Evolutionary conservation across 1,284 basidiomycete genomes (phyloP), one percentile per base, ranked within the genome.

Genomic region (Clitocybe nebularis): DNA sequence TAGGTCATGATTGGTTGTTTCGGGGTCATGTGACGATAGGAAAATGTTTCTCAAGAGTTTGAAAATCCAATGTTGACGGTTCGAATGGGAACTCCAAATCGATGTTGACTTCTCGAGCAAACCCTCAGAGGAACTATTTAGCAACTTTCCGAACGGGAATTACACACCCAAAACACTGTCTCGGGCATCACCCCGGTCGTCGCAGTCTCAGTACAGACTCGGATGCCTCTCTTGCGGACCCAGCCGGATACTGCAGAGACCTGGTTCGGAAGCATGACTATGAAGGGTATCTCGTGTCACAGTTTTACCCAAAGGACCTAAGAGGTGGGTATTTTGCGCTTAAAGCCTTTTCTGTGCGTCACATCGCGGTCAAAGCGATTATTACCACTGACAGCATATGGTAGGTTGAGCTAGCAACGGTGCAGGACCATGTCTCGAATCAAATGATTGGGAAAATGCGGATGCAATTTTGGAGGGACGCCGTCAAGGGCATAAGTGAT

Each of bases 381-480:
- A 32, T 13, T 36, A 46, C 25, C 41, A 45, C 40, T 21, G 9
- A 36, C 36, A 40, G 41, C 34, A 44, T 46, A 48, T 33, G 36
- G 2, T 60, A 93, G 89, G 76, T 90, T 50, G 93, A 96, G 62
- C 68, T 95, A 32, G 87, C 91, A 17, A 84, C 74, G 55, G 71
- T 93, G 10, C 82, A 85, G 54, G 91, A 94, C 49, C 74, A 77
- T 9, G 84, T 93, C 10, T 84, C 85, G 11, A 89, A 88, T 53
- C 68, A 82, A 26, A 74, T 82, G 19, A 81, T 96, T 47, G 93
- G 91, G 5, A 80, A 84, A 57, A 92, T 95, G 75, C 77, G 91
- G 51, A 83, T 91, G 71, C 88, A 94, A 61, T 96, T 94, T 64
- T 96, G 93, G 93, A 79, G 81, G 57, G 92, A 96, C 59, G 84